A percentile compares a stretch with the other conserved stretches of the same genome.
These are phyloP conservation scores for Lecanicillium sp. DNA, from an alignment of 2,329 filamentous ascomycete species.

Conservation along the genomic window DNA sequence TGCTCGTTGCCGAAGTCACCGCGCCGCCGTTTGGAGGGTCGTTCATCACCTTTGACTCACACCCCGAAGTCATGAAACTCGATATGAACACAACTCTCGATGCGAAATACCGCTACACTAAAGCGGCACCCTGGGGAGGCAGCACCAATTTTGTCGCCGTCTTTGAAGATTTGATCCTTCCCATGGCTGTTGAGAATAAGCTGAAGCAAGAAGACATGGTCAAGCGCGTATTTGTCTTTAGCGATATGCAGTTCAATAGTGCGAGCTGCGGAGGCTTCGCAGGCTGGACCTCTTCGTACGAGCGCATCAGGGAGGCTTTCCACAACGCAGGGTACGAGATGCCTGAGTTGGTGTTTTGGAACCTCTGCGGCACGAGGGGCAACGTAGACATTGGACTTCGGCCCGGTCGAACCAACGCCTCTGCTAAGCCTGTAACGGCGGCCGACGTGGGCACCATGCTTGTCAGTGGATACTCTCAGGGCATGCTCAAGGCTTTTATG, in stretches of 20 bases:
- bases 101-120: constrained; percentile 31
- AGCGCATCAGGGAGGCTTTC: constrained; percentile 39
- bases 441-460: constrained; percentile 37
- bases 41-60: constrained; percentile 45
- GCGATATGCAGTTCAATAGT: constrained; percentile 51
- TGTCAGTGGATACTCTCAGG: constrained; percentile 51
- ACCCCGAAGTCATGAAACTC: constrained; percentile 32
- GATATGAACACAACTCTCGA: constrained; percentile 28
- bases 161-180: constrained; percentile 46
- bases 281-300: constrained; percentile 37
- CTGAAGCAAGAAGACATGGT: constrained; percentile 50
- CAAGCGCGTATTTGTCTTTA: constrained; percentile 53
- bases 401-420: constrained; percentile 13
- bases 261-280: not conserved
- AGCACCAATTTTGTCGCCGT: constrained; percentile 47
- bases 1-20: constrained; percentile 46
- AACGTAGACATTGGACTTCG: constrained; percentile 7
- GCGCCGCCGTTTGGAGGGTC: constrained; percentile 43
- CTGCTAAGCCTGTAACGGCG: constrained; percentile 41
- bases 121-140: constrained; percentile 25
- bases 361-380: constrained; percentile 24
- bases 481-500: constrained; percentile 49
- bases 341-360: constrained; percentile 55
- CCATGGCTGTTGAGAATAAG: constrained; percentile 41
- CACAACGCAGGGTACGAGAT: constrained; percentile 45